A percentile compares a stretch with the other conserved stretches of the same genome.
Conservation (phyloP, 257 asterid species). For the Mentha longifolia region DNA sequence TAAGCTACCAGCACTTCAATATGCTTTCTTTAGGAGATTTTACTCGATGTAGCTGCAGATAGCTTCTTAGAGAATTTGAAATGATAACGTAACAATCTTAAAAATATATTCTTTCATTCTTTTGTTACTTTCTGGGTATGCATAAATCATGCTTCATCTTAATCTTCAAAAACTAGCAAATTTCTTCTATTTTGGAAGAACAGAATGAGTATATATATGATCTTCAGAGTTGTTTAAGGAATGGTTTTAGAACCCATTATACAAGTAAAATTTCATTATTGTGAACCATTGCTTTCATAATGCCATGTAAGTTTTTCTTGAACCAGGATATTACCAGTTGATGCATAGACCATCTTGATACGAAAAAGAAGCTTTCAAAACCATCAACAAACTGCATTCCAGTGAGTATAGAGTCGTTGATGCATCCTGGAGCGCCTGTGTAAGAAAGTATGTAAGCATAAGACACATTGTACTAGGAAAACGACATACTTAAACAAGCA, state of each 20-base stretch:
- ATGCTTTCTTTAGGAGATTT: background rate
- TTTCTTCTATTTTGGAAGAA: background rate
- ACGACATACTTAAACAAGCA: constrained; percentile 9
- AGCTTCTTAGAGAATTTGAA: constrained; percentile 1
- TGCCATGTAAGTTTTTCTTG: background rate
- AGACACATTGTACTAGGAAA: background rate
- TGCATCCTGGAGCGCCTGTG: constrained; percentile 83
- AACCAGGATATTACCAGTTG: constrained; percentile 63
- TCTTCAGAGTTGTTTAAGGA: background rate
- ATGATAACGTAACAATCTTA: background rate
- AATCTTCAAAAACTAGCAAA: background rate
- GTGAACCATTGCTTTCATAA: background rate
- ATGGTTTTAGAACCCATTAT: background rate
- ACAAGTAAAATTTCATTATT: background rate
- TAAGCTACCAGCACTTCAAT: background rate
- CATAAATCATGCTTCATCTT: background rate
- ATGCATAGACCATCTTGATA: constrained; percentile 89
- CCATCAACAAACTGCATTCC: constrained; percentile 89
- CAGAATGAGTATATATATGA: background rate
- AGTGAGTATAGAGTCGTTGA: constrained; percentile 75
- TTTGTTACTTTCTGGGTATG: background rate
- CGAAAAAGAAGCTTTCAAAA: constrained; percentile 77
- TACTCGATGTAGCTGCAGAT: background rate
- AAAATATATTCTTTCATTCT: background rate
- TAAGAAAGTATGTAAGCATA: constrained; percentile 19